phyloP scores from a whole-genome alignment of 2,329 filamentous ascomycete species.

The Botrytis fragariae region DNA sequence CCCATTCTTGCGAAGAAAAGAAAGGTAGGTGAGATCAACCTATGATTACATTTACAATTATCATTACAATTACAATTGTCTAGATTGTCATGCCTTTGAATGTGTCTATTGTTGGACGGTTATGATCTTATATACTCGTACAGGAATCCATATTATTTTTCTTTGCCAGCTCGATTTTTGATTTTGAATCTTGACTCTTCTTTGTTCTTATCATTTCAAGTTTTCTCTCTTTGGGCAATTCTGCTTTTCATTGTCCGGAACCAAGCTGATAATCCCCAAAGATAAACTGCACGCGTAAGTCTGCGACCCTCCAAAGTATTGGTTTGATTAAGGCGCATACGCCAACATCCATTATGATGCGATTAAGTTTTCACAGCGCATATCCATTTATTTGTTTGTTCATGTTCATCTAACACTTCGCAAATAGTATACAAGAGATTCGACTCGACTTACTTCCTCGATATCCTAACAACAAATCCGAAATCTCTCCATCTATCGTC shows the following conservation, averaged over 20 bases:
- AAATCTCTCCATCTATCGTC: neutral
- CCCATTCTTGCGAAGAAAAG: neutral
- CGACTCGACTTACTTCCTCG: neutral
- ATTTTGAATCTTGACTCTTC: neutral
- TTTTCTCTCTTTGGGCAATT: neutral
- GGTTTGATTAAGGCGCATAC: constrained; percentile 30
- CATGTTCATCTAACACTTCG: constrained; percentile 16
- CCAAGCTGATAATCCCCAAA: constrained; percentile 15
- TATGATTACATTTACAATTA: neutral
- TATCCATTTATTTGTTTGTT: constrained; percentile 25
- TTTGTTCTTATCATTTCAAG: neutral
- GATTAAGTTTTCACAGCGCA: constrained; percentile 22
- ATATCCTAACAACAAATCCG: neutral
- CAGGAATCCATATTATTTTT: neutral
- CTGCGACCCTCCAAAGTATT: constrained; percentile 22
- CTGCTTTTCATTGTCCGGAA: neutral
- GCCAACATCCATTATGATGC: constrained; percentile 10
- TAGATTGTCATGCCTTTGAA: neutral
- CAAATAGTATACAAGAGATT: constrained; percentile 1
- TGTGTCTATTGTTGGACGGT: neutral
- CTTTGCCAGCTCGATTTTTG: neutral
- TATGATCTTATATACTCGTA: neutral
- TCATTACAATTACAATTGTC: neutral
- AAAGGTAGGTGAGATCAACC: neutral
- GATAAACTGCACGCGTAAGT: constrained; percentile 28